These are phyloP conservation scores for Tetrapisispora arboricola DNA, from an alignment of 805 yeast genomes.

Conservation along the genomic window DNA sequence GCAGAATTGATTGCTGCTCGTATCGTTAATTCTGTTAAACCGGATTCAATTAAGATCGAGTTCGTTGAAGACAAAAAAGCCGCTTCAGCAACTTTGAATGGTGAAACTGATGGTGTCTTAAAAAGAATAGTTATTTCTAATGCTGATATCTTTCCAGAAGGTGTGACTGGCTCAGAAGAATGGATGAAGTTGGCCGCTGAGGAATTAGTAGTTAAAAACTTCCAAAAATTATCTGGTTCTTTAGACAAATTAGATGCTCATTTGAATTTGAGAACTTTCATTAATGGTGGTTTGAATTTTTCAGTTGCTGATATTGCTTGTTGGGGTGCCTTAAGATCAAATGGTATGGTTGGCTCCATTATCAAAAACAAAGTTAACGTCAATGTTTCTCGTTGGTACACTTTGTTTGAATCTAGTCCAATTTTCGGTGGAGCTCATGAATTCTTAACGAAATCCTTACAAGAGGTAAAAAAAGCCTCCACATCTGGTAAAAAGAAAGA, in stretches of 20 bases:
- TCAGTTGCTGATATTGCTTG: conserved; percentile 75
- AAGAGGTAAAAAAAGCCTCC: conserved; percentile 62
- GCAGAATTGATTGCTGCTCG: conserved; percentile 70
- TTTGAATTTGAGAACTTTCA: conserved; percentile 74
- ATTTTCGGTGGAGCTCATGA: conserved; percentile 64
- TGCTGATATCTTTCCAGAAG: conserved; percentile 34
- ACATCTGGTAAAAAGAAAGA: conserved; percentile 67
- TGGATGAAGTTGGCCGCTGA: conserved; percentile 63
- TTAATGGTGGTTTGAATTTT: conserved; percentile 50
- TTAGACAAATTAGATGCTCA: conserved; percentile 75
- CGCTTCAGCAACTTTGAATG: conserved; percentile 40
- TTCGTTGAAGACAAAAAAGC: conserved; percentile 66
- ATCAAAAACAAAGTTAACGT: conserved; percentile 74
- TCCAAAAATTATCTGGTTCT: conserved; percentile 69
- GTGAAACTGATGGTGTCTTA: conserved; percentile 38
- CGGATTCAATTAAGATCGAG: conserved; percentile 45
- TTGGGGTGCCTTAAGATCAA: conserved; percentile 92
- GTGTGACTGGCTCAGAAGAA: conserved; percentile 18
- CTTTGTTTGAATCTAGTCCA: conserved; percentile 55
- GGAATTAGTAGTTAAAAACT: conserved; percentile 71
- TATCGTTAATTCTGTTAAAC: conserved; percentile 47
- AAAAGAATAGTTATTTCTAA: conserved; percentile 40
- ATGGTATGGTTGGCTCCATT: conserved; percentile 85
- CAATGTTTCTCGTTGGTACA: conserved; percentile 92
- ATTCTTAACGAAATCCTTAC: conserved; percentile 53